Conservation (phyloP, 1,284 basidiomycete genomes). For the Mycena citricolor region DNA sequence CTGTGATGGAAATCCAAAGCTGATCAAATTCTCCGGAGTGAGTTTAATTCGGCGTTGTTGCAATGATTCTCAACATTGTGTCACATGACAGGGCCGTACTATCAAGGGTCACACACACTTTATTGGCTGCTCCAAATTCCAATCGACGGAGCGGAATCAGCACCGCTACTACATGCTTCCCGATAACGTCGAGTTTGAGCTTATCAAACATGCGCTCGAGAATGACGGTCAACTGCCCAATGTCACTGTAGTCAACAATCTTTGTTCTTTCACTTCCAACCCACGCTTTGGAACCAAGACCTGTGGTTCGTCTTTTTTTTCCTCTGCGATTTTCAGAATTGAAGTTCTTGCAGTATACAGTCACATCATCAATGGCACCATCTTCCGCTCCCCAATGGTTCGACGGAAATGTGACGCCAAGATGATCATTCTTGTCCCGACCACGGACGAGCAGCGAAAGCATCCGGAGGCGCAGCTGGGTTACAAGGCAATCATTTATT, state of each 20-base stretch:
- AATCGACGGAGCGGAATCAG: background rate
- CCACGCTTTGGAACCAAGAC: slow-evolving; percentile 4
- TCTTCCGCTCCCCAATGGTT: slow-evolving; percentile 2
- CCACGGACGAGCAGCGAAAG: background rate
- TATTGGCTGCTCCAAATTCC: no score
- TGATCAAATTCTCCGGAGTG: no score
- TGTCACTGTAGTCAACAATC: background rate
- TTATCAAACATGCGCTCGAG: slow-evolving; percentile 2
- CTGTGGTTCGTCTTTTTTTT: slow-evolving; percentile 11
- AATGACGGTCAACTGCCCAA: slow-evolving; percentile 5
- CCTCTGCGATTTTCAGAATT: background rate
- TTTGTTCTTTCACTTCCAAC: slow-evolving; percentile 10
- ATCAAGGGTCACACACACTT: no score
- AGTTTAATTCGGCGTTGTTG: no score
- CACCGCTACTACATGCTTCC: slow-evolving; percentile 8
- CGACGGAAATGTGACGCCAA: slow-evolving; percentile 1
- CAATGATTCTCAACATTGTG: no score
- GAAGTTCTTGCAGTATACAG: slow-evolving; percentile 3
- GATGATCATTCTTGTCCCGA: slow-evolving; percentile 6
- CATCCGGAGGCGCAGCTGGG: background rate
- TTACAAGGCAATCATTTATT: background rate
- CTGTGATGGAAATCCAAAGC: no score
- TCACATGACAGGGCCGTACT: no score
- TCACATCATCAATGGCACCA: slow-evolving; percentile 5
- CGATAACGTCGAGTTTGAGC: slow-evolving; percentile 1